These are phyloP conservation scores for Pichia nakasei DNA, from an alignment of 805 yeast species.

Conservation along the genomic window DNA sequence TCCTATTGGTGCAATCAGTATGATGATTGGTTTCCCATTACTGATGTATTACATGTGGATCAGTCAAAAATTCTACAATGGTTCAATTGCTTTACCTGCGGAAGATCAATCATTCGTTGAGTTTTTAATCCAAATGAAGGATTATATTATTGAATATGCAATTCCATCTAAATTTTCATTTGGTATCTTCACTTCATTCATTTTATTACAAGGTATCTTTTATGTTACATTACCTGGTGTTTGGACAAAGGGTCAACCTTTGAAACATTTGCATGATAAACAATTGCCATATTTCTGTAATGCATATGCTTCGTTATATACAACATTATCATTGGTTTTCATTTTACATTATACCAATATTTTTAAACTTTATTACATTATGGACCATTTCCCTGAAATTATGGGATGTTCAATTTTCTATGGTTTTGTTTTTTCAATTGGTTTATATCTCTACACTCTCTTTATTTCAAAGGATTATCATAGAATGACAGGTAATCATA, in stretches of 20 bases:
- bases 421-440: constrained; percentile 64
- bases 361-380: constrained; percentile 63
- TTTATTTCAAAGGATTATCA: constrained; percentile 66
- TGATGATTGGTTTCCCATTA: constrained; percentile 88
- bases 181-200: constrained; percentile 62
- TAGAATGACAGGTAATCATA: constrained; percentile 81
- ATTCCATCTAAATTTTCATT: constrained; percentile 55
- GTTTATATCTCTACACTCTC: constrained; percentile 61
- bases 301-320: constrained; percentile 79
- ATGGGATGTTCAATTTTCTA: constrained; percentile 85
- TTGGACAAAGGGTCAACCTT: constrained; percentile 92
- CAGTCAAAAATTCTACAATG: constrained; percentile 70
- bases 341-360: constrained; percentile 64
- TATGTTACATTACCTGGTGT: constrained; percentile 86
- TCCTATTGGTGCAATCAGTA: constrained; percentile 76
- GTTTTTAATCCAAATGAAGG: constrained; percentile 38
- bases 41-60: constrained; percentile 98
- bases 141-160: constrained; percentile 41
- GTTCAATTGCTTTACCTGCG: constrained; percentile 61
- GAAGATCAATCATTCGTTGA: constrained; percentile 44
- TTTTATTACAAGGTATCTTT: constrained; percentile 58
- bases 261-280: constrained; percentile 66
- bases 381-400: constrained; percentile 82
- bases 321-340: constrained; percentile 48
- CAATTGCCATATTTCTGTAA: constrained; percentile 91